These are phyloP conservation scores for Paulownia fortunei DNA, from an alignment of 257 asterid species.

Conservation along the genomic window DNA sequence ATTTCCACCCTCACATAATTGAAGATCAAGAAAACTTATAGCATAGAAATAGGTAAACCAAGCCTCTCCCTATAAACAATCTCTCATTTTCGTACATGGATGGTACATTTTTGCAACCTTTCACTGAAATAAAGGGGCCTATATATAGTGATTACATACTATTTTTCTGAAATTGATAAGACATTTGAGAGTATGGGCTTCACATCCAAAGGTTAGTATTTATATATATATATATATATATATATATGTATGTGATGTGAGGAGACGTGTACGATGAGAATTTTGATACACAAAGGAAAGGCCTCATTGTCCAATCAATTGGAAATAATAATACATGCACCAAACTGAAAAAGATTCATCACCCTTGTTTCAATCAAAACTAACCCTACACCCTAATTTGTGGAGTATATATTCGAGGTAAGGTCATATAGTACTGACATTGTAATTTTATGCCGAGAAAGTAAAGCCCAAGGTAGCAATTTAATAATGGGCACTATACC, in stretches of 20 bases:
- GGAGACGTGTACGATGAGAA: slow-evolving; percentile 62
- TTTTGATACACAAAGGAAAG: slow-evolving; percentile 59
- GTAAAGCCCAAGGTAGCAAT: slow-evolving; percentile 16
- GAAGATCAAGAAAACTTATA: neutral
- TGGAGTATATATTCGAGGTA: slow-evolving; percentile 22
- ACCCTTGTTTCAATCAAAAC: slow-evolving; percentile 18
- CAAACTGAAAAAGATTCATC: neutral
- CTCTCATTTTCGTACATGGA: neutral
- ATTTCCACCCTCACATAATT: slow-evolving; percentile 16
- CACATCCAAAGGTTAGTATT: slow-evolving; percentile 38
- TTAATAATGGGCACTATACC: neutral
- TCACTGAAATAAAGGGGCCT: slow-evolving; percentile 25
- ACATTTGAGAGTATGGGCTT: slow-evolving; percentile 53
- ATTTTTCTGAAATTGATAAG: slow-evolving; percentile 44
- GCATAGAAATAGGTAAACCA: slow-evolving; percentile 24
- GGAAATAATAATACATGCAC: neutral
- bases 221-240: neutral
- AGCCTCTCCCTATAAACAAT: neutral
- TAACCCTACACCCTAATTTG: slow-evolving; percentile 20
- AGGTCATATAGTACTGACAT: slow-evolving; percentile 17
- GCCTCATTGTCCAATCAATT: slow-evolving; percentile 47
- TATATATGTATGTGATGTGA: slow-evolving; percentile 27
- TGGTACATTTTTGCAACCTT: slow-evolving; percentile 35
- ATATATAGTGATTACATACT: slow-evolving; percentile 11
- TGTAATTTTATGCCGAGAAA: slow-evolving; percentile 25